phyloP scores from a whole-genome alignment of 225 moss, liverwort and hornwort genomes.

The Pseudoscleropodium purum region DNA sequence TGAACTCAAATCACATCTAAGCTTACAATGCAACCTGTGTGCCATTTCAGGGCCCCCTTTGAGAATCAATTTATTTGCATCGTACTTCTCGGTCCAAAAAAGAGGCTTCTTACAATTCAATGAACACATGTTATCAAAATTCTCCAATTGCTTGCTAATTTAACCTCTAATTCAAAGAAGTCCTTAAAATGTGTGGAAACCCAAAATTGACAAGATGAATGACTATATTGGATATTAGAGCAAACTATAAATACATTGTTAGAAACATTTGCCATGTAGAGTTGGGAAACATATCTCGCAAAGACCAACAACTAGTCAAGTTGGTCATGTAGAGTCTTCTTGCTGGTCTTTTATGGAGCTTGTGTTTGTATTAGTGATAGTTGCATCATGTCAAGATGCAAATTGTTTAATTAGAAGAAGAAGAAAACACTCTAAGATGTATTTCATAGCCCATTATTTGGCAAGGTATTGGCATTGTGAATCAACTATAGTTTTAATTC shows the following conservation, averaged over 20 bases:
- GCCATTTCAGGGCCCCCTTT: rapidly evolving
- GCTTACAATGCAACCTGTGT: not conserved
- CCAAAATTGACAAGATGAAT: rapidly evolving
- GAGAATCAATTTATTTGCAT: not conserved
- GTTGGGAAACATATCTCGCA: rapidly evolving
- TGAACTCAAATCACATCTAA: not conserved
- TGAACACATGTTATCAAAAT: not conserved
- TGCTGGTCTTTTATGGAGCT: rapidly evolving
- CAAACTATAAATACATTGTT: too few relatives aligned
- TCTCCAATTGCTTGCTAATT: not conserved
- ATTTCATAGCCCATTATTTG: too few relatives aligned
- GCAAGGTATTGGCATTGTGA: rapidly evolving
- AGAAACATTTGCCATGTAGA: rapidly evolving
- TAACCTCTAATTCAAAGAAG: rapidly evolving
- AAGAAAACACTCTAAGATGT: rapidly evolving
- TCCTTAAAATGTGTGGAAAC: not conserved
- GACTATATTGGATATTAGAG: not conserved
- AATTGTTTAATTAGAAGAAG: too few relatives aligned
- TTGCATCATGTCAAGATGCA: not conserved
- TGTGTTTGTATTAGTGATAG: not conserved
- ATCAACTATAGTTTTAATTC: not conserved
- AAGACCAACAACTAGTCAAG: not conserved
- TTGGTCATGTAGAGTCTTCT: not conserved
- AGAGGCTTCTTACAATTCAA: not conserved
- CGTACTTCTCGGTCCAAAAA: rapidly evolving